Base-by-base conservation (phyloP, 768 basidiomycete species). In the Xerocomellus dryophilus region DNA sequence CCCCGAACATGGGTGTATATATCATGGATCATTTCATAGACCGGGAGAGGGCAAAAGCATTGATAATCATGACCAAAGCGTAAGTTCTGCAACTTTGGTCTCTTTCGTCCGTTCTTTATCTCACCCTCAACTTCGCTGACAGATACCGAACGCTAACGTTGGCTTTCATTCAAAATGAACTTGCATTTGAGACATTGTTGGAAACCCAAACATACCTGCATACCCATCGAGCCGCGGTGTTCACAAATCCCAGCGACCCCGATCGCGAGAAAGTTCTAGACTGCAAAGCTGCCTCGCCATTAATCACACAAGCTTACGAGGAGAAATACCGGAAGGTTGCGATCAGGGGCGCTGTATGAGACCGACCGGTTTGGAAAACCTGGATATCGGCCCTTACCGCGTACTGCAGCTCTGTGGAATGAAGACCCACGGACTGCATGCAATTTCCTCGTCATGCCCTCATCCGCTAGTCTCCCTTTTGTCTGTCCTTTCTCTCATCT, bases 1-100 rank as follows among this genome's bases (percentile, higher is more conserved):
- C 93, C 41, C 93, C 94, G 25, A 94, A 96, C 67, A 98, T 98
- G 97, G 93, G 93, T 36, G 94, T 84, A 50, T 98, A 98, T 71
- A 93, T 99, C 66, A 97, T 99, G 92, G 97, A 98, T 73, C 94
- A 98, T 71, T 98, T 98, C 70, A 88, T 98, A 64, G 84, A 86
- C 64, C 81, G 97, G 63, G 97, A 98, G 74, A 77, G 97, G 54
- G 81, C 88, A 51, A 83, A 83, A 54, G 94, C 93, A 2, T 70
- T 99, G 56, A 82, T 93, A 66, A 84, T 89, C 60, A 95, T 99
- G 75, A 83, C 90, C 29, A 97, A 90, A 81, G 89, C 91, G 97
- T 98, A 62, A 65, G 95, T 81, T 34, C 18, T 46, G 8, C 17
- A 12, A 15, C n/a, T 10, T 2, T 25, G 3, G 2, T 48, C 15